Percentiles rank a stretch among this genome's conserved stretches.
phyloP scores from a whole-genome alignment of 768 basidiomycete species.

The Artomyces pyxidatus region DNA sequence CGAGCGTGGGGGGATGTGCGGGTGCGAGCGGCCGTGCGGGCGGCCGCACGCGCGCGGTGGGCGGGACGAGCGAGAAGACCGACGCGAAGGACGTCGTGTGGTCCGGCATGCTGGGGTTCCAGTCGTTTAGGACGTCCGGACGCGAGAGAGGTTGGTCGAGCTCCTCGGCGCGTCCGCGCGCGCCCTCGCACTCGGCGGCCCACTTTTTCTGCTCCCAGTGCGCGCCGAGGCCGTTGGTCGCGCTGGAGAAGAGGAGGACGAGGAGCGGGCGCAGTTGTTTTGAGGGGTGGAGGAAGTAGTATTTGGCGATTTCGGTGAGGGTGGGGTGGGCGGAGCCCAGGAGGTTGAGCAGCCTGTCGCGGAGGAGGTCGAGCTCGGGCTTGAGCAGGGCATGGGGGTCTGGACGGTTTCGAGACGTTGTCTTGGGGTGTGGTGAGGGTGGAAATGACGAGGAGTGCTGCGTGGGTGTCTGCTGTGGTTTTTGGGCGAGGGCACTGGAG shows the following conservation, averaged over 20 bases:
- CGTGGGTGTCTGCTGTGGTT: not conserved
- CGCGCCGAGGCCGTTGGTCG: slow-evolving; percentile 83
- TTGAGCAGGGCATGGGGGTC: slow-evolving; percentile 70
- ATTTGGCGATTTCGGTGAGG: slow-evolving; percentile 80
- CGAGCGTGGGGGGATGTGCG: slow-evolving; percentile 17
- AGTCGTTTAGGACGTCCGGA: slow-evolving; percentile 82
- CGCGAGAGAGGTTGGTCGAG: slow-evolving; percentile 76
- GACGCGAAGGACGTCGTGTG: slow-evolving; percentile 58
- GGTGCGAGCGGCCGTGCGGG: slow-evolving; percentile 27
- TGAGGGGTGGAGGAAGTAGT: slow-evolving; percentile 85
- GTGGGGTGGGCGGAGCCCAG: slow-evolving; percentile 86
- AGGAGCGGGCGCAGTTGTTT: slow-evolving; percentile 88
- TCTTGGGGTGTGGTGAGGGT: not conserved
- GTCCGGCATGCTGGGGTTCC: slow-evolving; percentile 83
- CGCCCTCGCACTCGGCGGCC: slow-evolving; percentile 51
- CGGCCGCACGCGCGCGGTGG: slow-evolving; percentile 32
- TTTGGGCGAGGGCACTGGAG: slow-evolving; percentile 8
- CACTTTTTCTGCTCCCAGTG: slow-evolving; percentile 53
- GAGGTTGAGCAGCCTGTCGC: slow-evolving; percentile 63
- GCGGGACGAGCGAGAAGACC: slow-evolving; percentile 41
- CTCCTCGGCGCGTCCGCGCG: slow-evolving; percentile 44
- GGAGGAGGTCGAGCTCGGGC: slow-evolving; percentile 64
- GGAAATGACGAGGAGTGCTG: not conserved
- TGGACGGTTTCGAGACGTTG: slow-evolving; percentile 17
- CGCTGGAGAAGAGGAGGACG: slow-evolving; percentile 83